A percentile compares a stretch with the other conserved stretches of the same genome.
phyloP scores from a whole-genome alignment of 208 protist species.

The Wallacemonas rigidus region DNA sequence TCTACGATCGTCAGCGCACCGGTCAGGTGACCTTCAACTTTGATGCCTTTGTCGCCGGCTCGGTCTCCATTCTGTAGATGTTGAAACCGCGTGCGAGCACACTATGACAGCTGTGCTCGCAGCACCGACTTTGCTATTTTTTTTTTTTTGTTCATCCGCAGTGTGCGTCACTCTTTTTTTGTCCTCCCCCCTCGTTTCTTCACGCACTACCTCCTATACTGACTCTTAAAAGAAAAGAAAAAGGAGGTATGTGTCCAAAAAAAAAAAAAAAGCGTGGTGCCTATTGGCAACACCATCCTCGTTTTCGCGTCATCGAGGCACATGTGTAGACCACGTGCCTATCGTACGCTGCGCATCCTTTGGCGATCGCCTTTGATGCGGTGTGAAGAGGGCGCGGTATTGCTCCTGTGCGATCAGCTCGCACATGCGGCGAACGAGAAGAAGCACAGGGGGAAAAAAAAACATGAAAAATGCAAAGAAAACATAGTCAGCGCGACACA shows the following conservation, averaged over 20 bases:
- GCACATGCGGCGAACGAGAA: too few relatives aligned
- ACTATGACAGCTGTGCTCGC: too few relatives aligned
- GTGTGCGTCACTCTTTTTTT: not conserved
- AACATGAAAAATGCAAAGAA: too few relatives aligned
- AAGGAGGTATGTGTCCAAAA: not conserved
- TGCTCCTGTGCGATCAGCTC: too few relatives aligned
- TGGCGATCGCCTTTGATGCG: too few relatives aligned
- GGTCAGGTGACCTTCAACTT: conserved; percentile 80
- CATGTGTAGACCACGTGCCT: not conserved
- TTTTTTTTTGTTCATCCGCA: not conserved
- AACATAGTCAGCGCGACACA: too few relatives aligned
- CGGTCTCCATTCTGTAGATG: conserved; percentile 57
- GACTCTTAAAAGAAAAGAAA: not conserved
- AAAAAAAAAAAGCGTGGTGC: too few relatives aligned
- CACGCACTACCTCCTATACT: not conserved
- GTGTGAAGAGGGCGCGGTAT: too few relatives aligned
- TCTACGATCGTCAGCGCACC: conserved; percentile 70
- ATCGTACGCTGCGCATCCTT: not conserved
- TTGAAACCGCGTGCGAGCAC: too few relatives aligned
- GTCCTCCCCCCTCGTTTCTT: not conserved
- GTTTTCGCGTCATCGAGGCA: too few relatives aligned
- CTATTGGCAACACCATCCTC: too few relatives aligned
- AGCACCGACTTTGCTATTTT: not conserved
- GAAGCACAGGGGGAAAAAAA: too few relatives aligned
- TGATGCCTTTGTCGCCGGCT: conserved; percentile 60